A percentile compares a stretch with the other conserved stretches of the same genome.
Conservation (phyloP, 805 yeast species). For the Candida ponderosae region DNA sequence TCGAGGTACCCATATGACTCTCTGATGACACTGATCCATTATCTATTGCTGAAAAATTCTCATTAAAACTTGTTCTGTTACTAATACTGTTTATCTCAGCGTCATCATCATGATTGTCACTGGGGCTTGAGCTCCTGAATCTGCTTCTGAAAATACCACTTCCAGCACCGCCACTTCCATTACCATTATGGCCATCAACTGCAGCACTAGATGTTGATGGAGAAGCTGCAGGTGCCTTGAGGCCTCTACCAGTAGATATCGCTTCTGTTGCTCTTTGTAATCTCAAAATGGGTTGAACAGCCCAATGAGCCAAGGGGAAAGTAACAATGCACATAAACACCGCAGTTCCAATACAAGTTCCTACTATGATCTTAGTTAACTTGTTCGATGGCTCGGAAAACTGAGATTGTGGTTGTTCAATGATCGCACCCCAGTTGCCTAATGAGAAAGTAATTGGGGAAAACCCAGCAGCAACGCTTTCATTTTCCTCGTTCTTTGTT, state of each 20-base stretch:
- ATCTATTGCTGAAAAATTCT: conserved; percentile 1
- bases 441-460: conserved; percentile 34
- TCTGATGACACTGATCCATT: conserved; percentile 9
- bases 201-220: background rate
- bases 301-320: conserved; percentile 75
- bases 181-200: background rate
- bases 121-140: conserved; percentile 1
- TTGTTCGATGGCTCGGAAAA: conserved; percentile 59
- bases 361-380: conserved; percentile 62
- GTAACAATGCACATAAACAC: conserved; percentile 68
- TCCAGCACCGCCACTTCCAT: conserved; percentile 2
- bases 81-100: background rate
- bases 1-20: conserved; percentile 6
- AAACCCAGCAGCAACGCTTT: conserved; percentile 49
- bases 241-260: conserved; percentile 33
- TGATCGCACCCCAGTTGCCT: conserved; percentile 64
- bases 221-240: conserved; percentile 16
- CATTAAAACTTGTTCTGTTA: background rate
- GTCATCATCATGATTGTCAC: background rate
- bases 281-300: conserved; percentile 74
- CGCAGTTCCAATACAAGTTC: conserved; percentile 74
- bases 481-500: conserved; percentile 26
- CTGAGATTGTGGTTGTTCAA: conserved; percentile 51
- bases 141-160: background rate
- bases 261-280: conserved; percentile 75